These are phyloP conservation scores for Exophiala aquamarina DNA, from an alignment of 2,329 filamentous ascomycete genomes.

Conservation along the genomic window DNA sequence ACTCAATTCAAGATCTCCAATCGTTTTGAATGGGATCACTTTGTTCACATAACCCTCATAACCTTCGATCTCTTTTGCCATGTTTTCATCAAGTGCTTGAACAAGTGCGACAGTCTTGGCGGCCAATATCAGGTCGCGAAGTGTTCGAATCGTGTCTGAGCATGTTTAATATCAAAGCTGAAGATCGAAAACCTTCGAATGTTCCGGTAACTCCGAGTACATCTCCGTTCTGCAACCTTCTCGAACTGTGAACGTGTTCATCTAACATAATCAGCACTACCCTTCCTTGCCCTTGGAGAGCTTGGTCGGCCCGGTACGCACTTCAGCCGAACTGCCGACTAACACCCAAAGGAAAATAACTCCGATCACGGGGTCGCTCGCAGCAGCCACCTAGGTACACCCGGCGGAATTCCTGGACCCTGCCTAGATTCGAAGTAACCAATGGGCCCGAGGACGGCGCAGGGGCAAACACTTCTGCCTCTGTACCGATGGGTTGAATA, in stretches of 20 bases:
- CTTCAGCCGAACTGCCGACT: too few species aligned
- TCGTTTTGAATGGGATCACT: not conserved
- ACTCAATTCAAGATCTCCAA: not conserved
- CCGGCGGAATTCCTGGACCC: too few species aligned
- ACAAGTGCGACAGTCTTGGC: not conserved
- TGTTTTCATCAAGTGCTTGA: not conserved
- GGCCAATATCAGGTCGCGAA: not conserved
- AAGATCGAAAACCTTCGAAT: not conserved
- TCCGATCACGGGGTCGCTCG: constrained; percentile 1
- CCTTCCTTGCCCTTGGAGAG: not conserved
- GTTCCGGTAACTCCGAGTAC: not conserved
- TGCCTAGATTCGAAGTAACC: too few species aligned
- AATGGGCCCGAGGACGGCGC: too few species aligned
- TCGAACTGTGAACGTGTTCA: not conserved
- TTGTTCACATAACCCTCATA: not conserved
- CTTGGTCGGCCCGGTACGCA: not conserved
- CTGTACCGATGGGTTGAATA: too few species aligned
- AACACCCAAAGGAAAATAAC: not conserved
- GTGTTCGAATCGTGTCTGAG: not conserved
- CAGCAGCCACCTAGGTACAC: too few species aligned
- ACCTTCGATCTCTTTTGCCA: not conserved
- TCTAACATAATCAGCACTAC: not conserved
- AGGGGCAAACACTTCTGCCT: too few species aligned
- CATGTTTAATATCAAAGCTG: too few species aligned
- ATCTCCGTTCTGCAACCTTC: not conserved